phyloP scores from a whole-genome alignment of 2,329 filamentous ascomycete species.

The Magnaporthiopsis rhizophila region DNA sequence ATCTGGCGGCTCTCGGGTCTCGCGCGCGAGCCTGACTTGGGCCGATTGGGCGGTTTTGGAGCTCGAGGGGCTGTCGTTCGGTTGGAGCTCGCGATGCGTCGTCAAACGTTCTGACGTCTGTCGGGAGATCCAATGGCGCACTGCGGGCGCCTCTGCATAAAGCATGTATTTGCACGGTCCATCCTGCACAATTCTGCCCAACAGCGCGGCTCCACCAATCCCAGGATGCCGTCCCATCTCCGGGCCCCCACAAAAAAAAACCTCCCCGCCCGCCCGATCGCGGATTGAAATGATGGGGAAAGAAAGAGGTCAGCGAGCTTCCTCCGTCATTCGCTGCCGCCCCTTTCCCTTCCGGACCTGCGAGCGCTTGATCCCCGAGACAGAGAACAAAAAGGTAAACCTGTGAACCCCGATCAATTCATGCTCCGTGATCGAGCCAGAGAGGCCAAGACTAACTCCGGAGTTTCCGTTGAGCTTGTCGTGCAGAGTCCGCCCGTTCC shows the following conservation, averaged over 20 bases:
- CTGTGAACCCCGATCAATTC: no score
- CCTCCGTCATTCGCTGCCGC: neutral
- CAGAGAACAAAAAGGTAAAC: neutral
- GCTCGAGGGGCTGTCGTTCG: no score
- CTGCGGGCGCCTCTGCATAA: no score
- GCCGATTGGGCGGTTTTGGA: neutral
- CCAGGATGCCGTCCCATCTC: neutral
- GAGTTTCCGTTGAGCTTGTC: neutral
- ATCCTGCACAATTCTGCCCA: no score
- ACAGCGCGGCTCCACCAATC: neutral
- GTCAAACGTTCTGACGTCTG: no score
- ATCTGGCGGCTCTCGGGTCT: neutral
- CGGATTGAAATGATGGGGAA: neutral
- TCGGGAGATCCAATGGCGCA: no score
- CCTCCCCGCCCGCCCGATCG: neutral
- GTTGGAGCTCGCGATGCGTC: no score
- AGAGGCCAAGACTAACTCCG: neutral
- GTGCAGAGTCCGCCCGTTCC: neutral
- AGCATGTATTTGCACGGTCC: no score
- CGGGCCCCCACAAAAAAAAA: neutral
- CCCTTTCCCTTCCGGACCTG: no score
- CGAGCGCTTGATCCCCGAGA: no score
- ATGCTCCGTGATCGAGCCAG: no score
- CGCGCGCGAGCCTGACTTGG: conserved; percentile 7
- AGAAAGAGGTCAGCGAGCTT: neutral